Evolutionary conservation across 331 rosid genomes (phyloP).

Genomic region (Pyracantha coccinea): DNA sequence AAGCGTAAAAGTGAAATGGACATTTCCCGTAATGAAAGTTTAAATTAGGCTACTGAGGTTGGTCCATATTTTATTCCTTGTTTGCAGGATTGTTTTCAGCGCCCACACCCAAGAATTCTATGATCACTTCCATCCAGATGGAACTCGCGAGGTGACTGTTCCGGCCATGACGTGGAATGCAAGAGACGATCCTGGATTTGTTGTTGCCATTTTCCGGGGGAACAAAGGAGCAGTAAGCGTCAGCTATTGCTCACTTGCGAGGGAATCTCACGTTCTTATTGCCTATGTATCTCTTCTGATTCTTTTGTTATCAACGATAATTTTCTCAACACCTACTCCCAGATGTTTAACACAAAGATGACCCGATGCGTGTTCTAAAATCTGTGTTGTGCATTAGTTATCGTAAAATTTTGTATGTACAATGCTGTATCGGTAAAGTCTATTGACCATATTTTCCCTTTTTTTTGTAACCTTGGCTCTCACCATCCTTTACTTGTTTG

Average conservation of each 20-base stretch:
- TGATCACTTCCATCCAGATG: slow-evolving; percentile 40
- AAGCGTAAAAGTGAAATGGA: background rate
- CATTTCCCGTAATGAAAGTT: background rate
- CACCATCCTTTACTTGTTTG: too few relatives aligned
- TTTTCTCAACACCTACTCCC: slow-evolving; percentile 5
- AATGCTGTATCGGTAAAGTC: background rate
- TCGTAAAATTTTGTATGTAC: background rate
- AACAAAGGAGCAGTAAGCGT: slow-evolving; percentile 40
- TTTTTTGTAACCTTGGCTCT: too few relatives aligned
- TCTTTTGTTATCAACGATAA: slow-evolving; percentile 13
- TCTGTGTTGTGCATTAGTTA: background rate
- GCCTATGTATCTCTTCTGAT: slow-evolving; percentile 29
- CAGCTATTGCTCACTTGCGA: slow-evolving; percentile 55
- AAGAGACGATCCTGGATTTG: slow-evolving; percentile 67
- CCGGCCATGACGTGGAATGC: slow-evolving; percentile 76
- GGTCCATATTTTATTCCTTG: background rate
- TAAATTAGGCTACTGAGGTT: background rate
- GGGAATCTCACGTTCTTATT: slow-evolving; percentile 44
- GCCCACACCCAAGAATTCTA: slow-evolving; percentile 44
- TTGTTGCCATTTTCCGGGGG: slow-evolving; percentile 49
- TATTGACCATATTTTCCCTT: too few relatives aligned
- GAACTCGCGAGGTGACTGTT: slow-evolving; percentile 51
- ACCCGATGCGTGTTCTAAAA: background rate
- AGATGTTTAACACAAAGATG: slow-evolving; percentile 8
- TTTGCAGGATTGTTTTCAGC: slow-evolving; percentile 53